A percentile compares a stretch with the other conserved stretches of the same genome.
phyloP scores from a whole-genome alignment of 208 protist genomes.

The Trichomonas vaginalis region DNA sequence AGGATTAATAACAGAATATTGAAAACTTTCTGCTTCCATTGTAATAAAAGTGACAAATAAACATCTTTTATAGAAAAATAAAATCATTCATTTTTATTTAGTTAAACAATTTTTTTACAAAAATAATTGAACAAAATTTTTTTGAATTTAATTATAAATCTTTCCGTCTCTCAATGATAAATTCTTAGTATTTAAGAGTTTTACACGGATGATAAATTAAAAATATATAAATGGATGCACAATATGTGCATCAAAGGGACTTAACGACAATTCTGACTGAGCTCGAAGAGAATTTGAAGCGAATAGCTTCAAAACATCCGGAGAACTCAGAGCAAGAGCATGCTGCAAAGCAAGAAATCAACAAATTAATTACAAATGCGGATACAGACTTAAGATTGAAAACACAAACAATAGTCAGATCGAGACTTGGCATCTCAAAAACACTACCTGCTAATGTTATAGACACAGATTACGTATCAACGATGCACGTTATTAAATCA shows the following conservation, averaged over 20 bases:
- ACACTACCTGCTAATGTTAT: background rate
- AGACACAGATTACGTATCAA: too few species aligned
- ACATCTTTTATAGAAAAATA: too few species aligned
- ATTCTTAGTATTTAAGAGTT: too few species aligned
- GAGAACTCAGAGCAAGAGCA: background rate
- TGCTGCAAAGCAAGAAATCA: background rate
- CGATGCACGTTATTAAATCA: too few species aligned
- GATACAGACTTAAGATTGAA: background rate
- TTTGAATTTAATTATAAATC: too few species aligned
- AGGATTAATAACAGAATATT: background rate
- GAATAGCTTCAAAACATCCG: background rate
- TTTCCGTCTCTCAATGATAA: too few species aligned
- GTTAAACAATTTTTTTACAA: too few species aligned
- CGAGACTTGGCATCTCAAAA: background rate
- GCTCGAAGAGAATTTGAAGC: background rate
- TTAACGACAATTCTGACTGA: background rate
- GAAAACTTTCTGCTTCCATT: too few species aligned
- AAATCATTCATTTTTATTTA: too few species aligned
- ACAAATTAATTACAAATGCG: background rate
- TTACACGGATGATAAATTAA: too few species aligned
- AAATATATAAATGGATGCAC: background rate
- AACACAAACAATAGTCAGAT: background rate
- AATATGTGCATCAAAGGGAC: background rate
- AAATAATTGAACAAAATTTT: too few species aligned
- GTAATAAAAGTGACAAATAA: too few species aligned